Percentiles rank a stretch among this genome's conserved stretches.
Conservation (phyloP, 148 eudicot species). For the Euryodendron excelsum region DNA sequence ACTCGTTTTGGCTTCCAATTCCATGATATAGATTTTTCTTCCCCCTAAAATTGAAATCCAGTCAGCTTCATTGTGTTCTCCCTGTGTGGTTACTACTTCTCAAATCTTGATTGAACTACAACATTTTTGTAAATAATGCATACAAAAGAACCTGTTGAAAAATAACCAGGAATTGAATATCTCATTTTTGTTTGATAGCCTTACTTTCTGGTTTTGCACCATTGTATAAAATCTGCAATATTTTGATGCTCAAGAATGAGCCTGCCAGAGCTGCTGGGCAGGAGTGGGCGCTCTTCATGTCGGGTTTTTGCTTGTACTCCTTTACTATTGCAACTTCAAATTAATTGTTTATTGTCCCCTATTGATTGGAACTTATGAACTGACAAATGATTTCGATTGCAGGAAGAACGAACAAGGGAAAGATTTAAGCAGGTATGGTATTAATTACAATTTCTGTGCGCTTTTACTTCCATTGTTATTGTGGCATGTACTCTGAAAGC, state of each 20-base stretch:
- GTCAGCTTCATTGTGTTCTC: not conserved
- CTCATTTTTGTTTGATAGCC: not conserved
- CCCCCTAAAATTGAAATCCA: not conserved
- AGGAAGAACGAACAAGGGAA: slow-evolving; percentile 56
- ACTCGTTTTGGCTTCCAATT: not conserved
- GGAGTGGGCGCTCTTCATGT: not conserved
- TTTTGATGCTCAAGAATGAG: slow-evolving; percentile 2
- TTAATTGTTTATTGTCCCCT: not conserved
- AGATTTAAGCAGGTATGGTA: slow-evolving; percentile 59
- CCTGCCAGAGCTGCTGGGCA: not conserved
- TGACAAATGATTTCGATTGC: slow-evolving; percentile 22
- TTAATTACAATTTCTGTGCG: not conserved
- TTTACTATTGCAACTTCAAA: not conserved
- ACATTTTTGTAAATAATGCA: not conserved
- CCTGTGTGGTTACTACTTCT: not conserved
- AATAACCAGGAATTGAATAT: not conserved
- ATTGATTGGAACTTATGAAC: not conserved
- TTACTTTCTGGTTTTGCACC: not conserved
- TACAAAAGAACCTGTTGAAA: not conserved
- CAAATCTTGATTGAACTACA: not conserved
- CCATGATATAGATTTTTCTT: not conserved
- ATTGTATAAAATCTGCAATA: not conserved
- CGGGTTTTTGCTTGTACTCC: not conserved
- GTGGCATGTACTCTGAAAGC: not conserved
- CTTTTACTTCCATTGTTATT: not conserved